Evolutionary conservation across 441 rosid species (phyloP).

Genomic region (Bruguiera hainesii): DNA sequence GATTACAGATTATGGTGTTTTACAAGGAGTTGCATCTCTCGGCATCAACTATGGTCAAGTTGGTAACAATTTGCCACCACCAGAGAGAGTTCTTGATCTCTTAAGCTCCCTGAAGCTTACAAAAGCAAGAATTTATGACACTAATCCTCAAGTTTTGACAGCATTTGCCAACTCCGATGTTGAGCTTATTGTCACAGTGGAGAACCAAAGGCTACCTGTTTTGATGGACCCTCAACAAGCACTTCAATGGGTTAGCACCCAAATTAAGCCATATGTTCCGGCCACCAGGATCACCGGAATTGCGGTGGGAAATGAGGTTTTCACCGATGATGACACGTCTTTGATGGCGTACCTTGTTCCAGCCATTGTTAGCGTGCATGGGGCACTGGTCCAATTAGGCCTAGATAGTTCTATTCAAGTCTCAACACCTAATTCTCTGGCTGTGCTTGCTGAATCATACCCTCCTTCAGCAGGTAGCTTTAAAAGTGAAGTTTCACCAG

Average conservation of each 20-base stretch:
- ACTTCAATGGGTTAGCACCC: constrained; percentile 50
- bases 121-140: constrained; percentile 65
- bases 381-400: constrained; percentile 47
- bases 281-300: constrained; percentile 61
- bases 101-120: constrained; percentile 67
- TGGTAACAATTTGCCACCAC: constrained; percentile 60
- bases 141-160: constrained; percentile 52
- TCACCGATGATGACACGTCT: constrained; percentile 55
- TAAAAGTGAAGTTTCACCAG: constrained; percentile 36
- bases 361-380: constrained; percentile 61
- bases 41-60: constrained; percentile 80
- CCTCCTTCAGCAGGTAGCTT: constrained; percentile 77
- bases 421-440: constrained; percentile 64
- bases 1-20: constrained; percentile 42
- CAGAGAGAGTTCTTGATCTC: constrained; percentile 51
- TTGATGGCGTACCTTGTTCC: constrained; percentile 42
- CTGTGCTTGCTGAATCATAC: constrained; percentile 50
- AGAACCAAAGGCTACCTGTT: constrained; percentile 48
- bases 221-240: constrained; percentile 49
- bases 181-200: constrained; percentile 62
- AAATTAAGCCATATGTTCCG: constrained; percentile 53
- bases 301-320: constrained; percentile 67
- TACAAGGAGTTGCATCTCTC: constrained; percentile 31
- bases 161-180: constrained; percentile 58
- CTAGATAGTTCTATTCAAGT: constrained; percentile 50